Evolutionary conservation across 2,329 filamentous ascomycete species (phyloP), one percentile per base, ranked within the genome.

Genomic region (Huntiella abstrusa): DNA sequence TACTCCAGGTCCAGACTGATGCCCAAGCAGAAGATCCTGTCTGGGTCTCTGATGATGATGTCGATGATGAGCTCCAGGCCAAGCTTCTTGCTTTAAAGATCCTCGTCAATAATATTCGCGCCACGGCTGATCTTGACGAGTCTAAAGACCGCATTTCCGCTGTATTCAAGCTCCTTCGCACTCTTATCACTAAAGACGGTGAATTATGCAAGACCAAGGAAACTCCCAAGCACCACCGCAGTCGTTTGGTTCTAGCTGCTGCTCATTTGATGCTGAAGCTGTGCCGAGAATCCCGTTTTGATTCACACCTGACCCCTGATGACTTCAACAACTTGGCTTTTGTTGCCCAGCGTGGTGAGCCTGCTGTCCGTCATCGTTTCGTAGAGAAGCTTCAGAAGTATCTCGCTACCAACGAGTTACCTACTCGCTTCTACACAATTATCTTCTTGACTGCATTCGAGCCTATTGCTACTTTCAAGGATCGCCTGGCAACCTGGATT

Each of bases 391-490:
- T 98, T 36, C 91, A 93, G 62, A 95, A 93, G 62, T 88, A 93
- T 56, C 73, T 96, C 4, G 81, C 82, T 7, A 74, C 80, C 45
- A 73, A 72, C 47, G 76, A 71, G 53, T 69, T 93, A 2, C 70
- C 75, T 1, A 66, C 71, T 10, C 77, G 88, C 7, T 98, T 92
- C 68, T 91, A 93, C 60, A 82, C 84, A 0, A 79, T 94, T 36
- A 70, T 93, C 4, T 96, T 95, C 64, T 65, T 96, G 38, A 80
- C 86, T 32, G 88, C 91, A 1, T 95, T 91, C 58, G 91, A 98
- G 62, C 91, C 88, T 0, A 72, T 76, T 34, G 58, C 64, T n/a
- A 71, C 74, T 12, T 73, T 93, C 58, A 83, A 79, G 58, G 75
- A 75, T 43, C 75, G 80, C 37, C 79, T 84, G 3, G 75, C 83